These are phyloP conservation scores for Metschnikowia cerradonensis DNA, from an alignment of 805 yeast genomes.

Conservation along the genomic window DNA sequence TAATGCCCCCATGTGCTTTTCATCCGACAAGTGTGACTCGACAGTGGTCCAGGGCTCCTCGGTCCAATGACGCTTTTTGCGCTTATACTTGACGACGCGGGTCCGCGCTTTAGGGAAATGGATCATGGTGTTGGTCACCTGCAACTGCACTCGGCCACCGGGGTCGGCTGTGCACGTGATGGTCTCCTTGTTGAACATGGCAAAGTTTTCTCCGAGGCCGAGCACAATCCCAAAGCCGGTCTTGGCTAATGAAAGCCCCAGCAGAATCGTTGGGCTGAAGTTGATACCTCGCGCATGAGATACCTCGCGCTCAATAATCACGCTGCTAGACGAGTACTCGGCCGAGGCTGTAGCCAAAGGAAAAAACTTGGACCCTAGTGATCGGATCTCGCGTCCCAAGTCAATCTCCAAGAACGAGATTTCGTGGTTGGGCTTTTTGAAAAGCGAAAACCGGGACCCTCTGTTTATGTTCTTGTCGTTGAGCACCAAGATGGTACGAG, in stretches of 20 bases:
- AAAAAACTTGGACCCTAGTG: constrained; percentile 10
- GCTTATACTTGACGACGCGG: constrained; percentile 6
- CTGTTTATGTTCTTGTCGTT: constrained; percentile 6
- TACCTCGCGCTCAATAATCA: constrained; percentile 11
- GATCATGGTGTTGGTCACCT: constrained; percentile 15
- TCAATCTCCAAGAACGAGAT: constrained; percentile 11
- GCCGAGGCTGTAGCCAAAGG: constrained; percentile 14
- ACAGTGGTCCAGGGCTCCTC: constrained; percentile 11
- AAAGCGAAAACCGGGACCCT: neutral
- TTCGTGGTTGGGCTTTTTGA: neutral
- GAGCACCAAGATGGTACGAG: constrained; percentile 10
- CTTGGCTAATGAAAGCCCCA: constrained; percentile 4
- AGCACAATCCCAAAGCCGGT: constrained; percentile 6
- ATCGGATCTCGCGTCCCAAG: constrained; percentile 9
- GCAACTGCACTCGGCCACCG: constrained; percentile 17
- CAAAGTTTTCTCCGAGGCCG: constrained; percentile 5
- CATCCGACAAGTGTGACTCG: constrained; percentile 8
- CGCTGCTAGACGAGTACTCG: constrained; percentile 7
- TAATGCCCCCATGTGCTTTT: constrained; percentile 13
- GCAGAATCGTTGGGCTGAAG: constrained; percentile 7
- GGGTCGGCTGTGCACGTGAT: constrained; percentile 15
- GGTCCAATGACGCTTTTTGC: constrained; percentile 1
- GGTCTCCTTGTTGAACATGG: constrained; percentile 10
- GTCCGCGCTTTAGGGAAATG: constrained; percentile 15
- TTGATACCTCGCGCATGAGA: constrained; percentile 2